phyloP scores from a whole-genome alignment of 768 basidiomycete species.

The Infundibulicybe gibba region DNA sequence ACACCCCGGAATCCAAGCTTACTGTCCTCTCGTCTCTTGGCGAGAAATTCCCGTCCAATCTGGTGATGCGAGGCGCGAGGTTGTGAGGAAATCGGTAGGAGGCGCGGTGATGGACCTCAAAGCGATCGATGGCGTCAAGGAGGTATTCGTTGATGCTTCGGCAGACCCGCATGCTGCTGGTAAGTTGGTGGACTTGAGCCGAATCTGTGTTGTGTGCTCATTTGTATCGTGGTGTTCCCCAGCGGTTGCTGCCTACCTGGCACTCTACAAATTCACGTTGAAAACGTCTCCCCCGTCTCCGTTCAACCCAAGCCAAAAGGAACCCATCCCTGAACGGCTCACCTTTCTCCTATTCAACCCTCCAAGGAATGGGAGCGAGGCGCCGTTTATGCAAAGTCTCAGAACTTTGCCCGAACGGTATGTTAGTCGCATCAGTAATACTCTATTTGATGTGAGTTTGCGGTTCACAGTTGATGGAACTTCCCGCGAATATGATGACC shows the following conservation, averaged over 20 bases:
- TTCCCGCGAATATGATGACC: conserved; percentile 84
- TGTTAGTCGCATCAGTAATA: conserved; percentile 10
- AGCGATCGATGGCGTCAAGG: conserved; percentile 57
- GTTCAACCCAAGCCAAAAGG: conserved; percentile 59
- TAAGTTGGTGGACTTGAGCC: conserved; percentile 26
- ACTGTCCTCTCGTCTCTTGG: conserved; percentile 60
- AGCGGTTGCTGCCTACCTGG: conserved; percentile 80
- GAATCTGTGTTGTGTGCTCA: neutral
- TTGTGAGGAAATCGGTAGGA: conserved; percentile 68
- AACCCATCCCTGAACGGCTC: conserved; percentile 47
- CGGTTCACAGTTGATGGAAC: conserved; percentile 64
- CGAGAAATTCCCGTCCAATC: conserved; percentile 45
- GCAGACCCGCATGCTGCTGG: conserved; percentile 77
- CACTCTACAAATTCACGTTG: conserved; percentile 71
- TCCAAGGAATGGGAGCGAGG: conserved; percentile 73
- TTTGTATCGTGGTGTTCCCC: conserved; percentile 2
- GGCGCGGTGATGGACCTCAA: conserved; percentile 69
- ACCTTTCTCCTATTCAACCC: conserved; percentile 38
- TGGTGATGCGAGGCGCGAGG: conserved; percentile 51
- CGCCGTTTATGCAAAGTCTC: conserved; percentile 67
- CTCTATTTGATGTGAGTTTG: conserved; percentile 1
- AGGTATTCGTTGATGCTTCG: conserved; percentile 60
- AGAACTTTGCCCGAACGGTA: conserved; percentile 80
- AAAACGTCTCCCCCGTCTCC: conserved; percentile 68
- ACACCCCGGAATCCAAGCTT: conserved; percentile 41